Percentiles rank a stretch among this genome's conserved stretches.
Conservation (phyloP, 495 filamentous ascomycete species). For the Penicillium manginii region DNA sequence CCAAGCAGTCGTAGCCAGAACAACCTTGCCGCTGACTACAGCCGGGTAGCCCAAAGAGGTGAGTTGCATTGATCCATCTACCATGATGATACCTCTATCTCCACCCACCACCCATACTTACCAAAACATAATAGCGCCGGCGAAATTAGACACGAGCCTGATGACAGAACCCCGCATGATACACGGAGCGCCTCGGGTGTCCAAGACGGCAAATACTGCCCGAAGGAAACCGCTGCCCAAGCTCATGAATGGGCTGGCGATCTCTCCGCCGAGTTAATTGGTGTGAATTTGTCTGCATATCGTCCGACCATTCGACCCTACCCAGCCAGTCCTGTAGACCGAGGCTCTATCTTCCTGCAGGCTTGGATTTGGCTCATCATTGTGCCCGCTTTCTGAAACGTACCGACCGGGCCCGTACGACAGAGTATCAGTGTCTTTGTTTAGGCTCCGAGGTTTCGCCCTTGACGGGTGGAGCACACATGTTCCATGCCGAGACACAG, state of each 20-base stretch:
- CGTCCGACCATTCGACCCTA: conserved; percentile 10
- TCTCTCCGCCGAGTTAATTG: conserved; percentile 47
- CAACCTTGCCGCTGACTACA: conserved; percentile 68
- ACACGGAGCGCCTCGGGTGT: conserved; percentile 71
- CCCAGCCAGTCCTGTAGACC: conserved; percentile 10
- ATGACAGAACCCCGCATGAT: conserved; percentile 88
- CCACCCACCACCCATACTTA: too few species aligned
- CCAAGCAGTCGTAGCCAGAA: conserved; percentile 63
- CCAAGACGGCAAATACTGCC: conserved; percentile 60
- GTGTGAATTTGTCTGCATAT: conserved; percentile 20
- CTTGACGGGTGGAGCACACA: neutral
- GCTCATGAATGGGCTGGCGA: conserved; percentile 59
- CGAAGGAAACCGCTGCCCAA: conserved; percentile 76
- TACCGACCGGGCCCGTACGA: neutral
- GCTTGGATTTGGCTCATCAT: conserved; percentile 1
- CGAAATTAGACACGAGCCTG: conserved; percentile 79
- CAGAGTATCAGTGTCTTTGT: neutral
- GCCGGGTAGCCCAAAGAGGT: conserved; percentile 61
- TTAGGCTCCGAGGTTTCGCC: conserved; percentile 1
- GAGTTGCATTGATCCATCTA: conserved; percentile 19
- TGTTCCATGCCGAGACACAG: conserved; percentile 5
- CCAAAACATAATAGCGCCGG: conserved; percentile 59
- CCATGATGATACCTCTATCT: neutral
- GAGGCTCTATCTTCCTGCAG: conserved; percentile 1
- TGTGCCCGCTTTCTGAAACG: conserved; percentile 10